Conservation (phyloP, 2,329 filamentous ascomycete genomes). For the Akanthomyces muscarius region DNA sequence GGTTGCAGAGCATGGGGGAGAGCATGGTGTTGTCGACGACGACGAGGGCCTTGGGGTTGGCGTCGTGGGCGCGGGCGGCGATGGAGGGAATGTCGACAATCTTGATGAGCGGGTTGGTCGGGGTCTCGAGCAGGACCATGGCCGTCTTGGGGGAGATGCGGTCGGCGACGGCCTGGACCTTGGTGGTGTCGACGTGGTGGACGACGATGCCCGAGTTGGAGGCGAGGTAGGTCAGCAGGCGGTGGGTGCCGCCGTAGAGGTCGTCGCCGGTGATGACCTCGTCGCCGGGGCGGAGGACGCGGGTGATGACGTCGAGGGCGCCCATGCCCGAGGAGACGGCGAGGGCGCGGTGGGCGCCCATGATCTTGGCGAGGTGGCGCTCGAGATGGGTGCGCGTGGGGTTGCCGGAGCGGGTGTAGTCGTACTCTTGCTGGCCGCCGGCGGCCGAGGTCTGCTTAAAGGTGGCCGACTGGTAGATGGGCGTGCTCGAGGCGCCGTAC, state of each 20-base stretch:
- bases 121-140: constrained; percentile 94
- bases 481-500: constrained; percentile 92
- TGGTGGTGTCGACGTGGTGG: constrained; percentile 93
- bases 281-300: constrained; percentile 84
- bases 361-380: constrained; percentile 96
- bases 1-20: constrained; percentile 89
- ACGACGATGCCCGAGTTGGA: constrained; percentile 88
- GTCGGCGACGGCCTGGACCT: constrained; percentile 63
- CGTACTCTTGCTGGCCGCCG: constrained; percentile 82
- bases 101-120: constrained; percentile 97
- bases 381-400: constrained; percentile 94
- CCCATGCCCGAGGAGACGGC: constrained; percentile 98
- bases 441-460: constrained; percentile 87
- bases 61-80: constrained; percentile 68
- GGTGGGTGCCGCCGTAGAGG: constrained; percentile 91
- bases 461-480: constrained; percentile 97
- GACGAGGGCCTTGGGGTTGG: constrained; percentile 75
- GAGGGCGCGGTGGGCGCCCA: constrained; percentile 87
- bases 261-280: constrained; percentile 97
- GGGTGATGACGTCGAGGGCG: constrained; percentile 91
- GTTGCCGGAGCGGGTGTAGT: constrained; percentile 97
- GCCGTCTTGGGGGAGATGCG: constrained; percentile 76
- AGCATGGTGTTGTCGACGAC: constrained; percentile 99
- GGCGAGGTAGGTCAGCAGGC: constrained; percentile 86
- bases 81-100: constrained; percentile 88